Evolutionary conservation across 306 rosid genomes (phyloP).

Genomic region (Acacia confusa): DNA sequence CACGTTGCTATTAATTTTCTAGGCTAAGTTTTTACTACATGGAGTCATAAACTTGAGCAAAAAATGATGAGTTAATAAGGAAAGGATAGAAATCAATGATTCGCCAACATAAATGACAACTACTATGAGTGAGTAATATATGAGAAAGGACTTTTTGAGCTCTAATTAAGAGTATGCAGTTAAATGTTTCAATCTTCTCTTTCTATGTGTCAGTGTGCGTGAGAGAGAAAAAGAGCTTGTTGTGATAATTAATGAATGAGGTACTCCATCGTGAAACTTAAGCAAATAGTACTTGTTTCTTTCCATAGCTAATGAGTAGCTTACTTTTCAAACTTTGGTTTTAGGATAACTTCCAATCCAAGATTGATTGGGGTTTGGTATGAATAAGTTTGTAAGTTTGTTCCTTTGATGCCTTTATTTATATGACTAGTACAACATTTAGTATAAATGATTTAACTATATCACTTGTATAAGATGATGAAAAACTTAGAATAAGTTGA

Average conservation of each 20-base stretch:
- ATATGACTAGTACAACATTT: background rate
- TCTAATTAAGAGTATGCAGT: no score
- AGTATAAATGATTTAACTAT: background rate
- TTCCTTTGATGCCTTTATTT: background rate
- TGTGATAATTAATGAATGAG: constrained; percentile 40
- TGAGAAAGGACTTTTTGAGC: no score
- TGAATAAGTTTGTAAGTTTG: background rate
- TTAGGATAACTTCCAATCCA: background rate
- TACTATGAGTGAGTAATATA: no score
- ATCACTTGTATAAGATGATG: no score
- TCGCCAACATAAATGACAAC: background rate
- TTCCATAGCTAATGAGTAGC: background rate
- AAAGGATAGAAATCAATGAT: background rate
- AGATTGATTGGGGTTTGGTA: background rate
- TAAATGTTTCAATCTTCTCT: constrained; percentile 39
- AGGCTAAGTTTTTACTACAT: background rate
- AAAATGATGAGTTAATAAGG: background rate
- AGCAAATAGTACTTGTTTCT: constrained; percentile 8
- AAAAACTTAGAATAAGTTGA: constrained; percentile 3
- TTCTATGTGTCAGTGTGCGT: constrained; percentile 37
- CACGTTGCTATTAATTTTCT: background rate
- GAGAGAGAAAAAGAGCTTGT: constrained; percentile 26
- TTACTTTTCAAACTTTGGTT: constrained; percentile 2
- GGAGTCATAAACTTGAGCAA: background rate
- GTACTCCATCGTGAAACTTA: constrained; percentile 38